Evolutionary conservation across 495 filamentous ascomycete genomes (phyloP).

Genomic region (Acidomyces sp.): DNA sequence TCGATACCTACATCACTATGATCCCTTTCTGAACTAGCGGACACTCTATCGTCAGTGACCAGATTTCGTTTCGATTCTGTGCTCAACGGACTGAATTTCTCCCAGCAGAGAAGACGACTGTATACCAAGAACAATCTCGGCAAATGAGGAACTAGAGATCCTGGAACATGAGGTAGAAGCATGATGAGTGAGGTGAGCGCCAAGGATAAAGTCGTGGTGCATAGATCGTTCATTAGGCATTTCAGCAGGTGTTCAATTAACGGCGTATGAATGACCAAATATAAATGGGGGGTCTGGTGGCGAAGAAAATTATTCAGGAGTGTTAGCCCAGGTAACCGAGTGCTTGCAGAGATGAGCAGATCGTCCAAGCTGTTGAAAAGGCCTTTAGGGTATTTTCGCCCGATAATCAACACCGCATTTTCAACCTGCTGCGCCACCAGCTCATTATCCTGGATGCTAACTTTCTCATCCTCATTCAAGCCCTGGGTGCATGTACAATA

Average conservation of each 20-base stretch:
- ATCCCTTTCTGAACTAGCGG: slow-evolving; percentile 3
- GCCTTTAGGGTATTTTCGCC: slow-evolving; percentile 54
- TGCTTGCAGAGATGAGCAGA: slow-evolving; percentile 45
- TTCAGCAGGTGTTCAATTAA: slow-evolving; percentile 52
- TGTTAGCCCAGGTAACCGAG: slow-evolving; percentile 42
- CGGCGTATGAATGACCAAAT: slow-evolving; percentile 52
- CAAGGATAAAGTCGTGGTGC: slow-evolving; percentile 51
- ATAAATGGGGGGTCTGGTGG: slow-evolving; percentile 55
- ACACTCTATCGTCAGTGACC: slow-evolving; percentile 12
- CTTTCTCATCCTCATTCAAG: slow-evolving; percentile 25
- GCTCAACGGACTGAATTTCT: slow-evolving; percentile 32
- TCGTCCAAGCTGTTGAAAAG: slow-evolving; percentile 47
- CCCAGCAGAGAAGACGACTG: slow-evolving; percentile 61
- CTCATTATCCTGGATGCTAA: slow-evolving; percentile 33
- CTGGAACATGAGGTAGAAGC: slow-evolving; percentile 63
- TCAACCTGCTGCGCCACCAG: slow-evolving; percentile 37
- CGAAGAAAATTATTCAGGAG: slow-evolving; percentile 53
- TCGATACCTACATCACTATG: slow-evolving; percentile 12
- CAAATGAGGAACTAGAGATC: slow-evolving; percentile 46
- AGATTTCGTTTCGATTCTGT: slow-evolving; percentile 14
- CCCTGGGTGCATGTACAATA: slow-evolving; percentile 45
- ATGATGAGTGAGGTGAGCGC: slow-evolving; percentile 57
- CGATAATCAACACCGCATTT: slow-evolving; percentile 43
- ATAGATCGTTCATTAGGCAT: slow-evolving; percentile 59
- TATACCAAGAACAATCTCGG: slow-evolving; percentile 64